These are phyloP conservation scores for Elsinoe ampelina DNA, from an alignment of 2,329 filamentous ascomycete species.

Conservation along the genomic window DNA sequence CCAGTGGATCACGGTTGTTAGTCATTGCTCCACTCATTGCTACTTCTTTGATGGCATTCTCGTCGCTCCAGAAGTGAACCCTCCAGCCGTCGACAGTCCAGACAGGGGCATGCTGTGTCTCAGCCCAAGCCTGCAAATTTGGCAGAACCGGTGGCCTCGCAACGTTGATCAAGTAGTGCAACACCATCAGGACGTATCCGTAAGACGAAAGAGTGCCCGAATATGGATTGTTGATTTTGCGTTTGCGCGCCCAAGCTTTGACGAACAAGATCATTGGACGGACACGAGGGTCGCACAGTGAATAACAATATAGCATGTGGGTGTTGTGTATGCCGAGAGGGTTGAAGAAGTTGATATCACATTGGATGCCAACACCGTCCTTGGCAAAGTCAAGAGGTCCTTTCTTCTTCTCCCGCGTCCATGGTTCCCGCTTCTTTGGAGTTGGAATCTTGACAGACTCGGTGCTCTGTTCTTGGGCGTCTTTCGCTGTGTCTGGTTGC, in stretches of 20 bases:
- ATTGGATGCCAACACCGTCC: constrained; percentile 68
- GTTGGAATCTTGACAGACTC: background rate
- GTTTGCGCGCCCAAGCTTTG: constrained; percentile 80
- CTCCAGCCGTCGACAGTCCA: constrained; percentile 46
- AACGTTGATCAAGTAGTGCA: constrained; percentile 83
- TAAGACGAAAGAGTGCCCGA: constrained; percentile 81
- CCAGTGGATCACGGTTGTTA: constrained; percentile 59
- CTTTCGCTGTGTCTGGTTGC: background rate
- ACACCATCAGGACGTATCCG: constrained; percentile 83
- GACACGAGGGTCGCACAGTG: constrained; percentile 67
- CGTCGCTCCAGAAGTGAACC: constrained; percentile 70
- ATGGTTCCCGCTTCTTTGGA: constrained; percentile 20
- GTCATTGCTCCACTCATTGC: constrained; percentile 52
- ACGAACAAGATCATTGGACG: constrained; percentile 72
- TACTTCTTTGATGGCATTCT: constrained; percentile 56
- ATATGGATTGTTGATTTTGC: constrained; percentile 80
- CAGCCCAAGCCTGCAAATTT: constrained; percentile 58
- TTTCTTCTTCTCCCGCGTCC: constrained; percentile 38
- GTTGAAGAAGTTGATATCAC: constrained; percentile 86
- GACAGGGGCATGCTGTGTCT: constrained; percentile 12
- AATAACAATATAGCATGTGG: constrained; percentile 71
- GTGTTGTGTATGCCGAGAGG: constrained; percentile 79
- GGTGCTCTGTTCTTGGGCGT: background rate
- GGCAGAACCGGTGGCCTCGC: constrained; percentile 71
- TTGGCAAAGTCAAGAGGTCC: constrained; percentile 67